Percentiles rank a stretch among this genome's conserved stretches.
phyloP scores from a whole-genome alignment of 73 alveolate species.

The Paramecium sonneborni region DNA sequence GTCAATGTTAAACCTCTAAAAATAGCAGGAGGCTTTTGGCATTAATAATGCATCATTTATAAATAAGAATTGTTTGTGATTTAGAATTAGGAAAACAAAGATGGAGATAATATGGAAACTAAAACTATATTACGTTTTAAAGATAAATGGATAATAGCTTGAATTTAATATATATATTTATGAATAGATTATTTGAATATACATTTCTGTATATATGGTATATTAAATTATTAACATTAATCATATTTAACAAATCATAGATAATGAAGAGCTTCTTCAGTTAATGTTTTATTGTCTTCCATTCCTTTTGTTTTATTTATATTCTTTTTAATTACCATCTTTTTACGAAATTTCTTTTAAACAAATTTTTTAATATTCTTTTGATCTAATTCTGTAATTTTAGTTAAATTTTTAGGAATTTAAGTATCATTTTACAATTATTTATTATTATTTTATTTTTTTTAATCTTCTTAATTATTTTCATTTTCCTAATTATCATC shows the following conservation, averaged over 20 bases:
- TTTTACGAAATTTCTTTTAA: no score
- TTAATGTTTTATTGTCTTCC: background rate
- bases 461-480: background rate
- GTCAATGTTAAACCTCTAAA: background rate
- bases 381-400: constrained; percentile 8
- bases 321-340: constrained; percentile 3
- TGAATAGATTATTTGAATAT: no score
- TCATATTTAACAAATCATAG: background rate
- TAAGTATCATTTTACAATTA: background rate
- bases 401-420: background rate
- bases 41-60: constrained; percentile 29
- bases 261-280: constrained; percentile 12
- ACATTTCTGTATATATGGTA: no score
- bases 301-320: no score
- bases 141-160: constrained; percentile 2
- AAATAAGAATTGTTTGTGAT: background rate
- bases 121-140: background rate
- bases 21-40: constrained; percentile 11
- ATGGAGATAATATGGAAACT: background rate
- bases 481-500: no score
- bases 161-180: no score
- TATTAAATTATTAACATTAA: background rate
- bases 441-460: background rate
- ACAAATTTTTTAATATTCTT: constrained; percentile 4
- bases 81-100: constrained; percentile 17